These are phyloP conservation scores for Apiospora koreana DNA, from an alignment of 2,329 filamentous ascomycete species.

Conservation along the genomic window DNA sequence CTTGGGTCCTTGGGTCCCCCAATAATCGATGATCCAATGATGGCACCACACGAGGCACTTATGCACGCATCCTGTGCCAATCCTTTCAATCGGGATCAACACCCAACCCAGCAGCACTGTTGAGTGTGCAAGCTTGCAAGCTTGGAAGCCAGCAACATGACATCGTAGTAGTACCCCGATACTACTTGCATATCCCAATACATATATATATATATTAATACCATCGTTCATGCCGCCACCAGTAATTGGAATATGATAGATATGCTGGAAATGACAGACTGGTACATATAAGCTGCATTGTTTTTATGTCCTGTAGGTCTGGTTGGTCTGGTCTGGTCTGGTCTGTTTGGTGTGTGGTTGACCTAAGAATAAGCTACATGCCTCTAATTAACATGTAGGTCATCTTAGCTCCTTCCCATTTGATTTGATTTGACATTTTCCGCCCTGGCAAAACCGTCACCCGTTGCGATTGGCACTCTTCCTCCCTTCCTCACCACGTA, in stretches of 20 bases:
- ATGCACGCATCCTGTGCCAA: neutral
- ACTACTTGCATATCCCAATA: too few relatives aligned
- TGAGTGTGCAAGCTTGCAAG: too few relatives aligned
- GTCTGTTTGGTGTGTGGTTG: neutral
- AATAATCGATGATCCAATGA: neutral
- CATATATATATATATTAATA: neutral
- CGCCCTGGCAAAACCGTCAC: neutral
- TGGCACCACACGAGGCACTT: neutral
- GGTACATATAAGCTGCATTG: too few relatives aligned
- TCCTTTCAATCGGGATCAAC: slow-evolving; percentile 4
- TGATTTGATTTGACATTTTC: neutral
- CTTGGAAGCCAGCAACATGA: neutral
- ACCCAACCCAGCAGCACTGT: neutral
- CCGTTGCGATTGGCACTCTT: neutral
- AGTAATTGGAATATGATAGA: too few relatives aligned
- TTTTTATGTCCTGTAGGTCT: too few relatives aligned
- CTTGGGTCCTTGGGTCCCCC: too few relatives aligned
- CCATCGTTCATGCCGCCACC: neutral
- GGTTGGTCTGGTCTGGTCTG: too few relatives aligned
- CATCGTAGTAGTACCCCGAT: too few relatives aligned
- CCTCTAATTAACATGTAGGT: neutral
- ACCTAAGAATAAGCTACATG: neutral
- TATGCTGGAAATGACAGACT: neutral
- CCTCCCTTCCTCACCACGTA: neutral
- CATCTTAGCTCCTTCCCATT: slow-evolving; percentile 4